These are phyloP conservation scores for Pseudocercospora eumusae DNA, from an alignment of 2,329 filamentous ascomycete species.

Conservation along the genomic window DNA sequence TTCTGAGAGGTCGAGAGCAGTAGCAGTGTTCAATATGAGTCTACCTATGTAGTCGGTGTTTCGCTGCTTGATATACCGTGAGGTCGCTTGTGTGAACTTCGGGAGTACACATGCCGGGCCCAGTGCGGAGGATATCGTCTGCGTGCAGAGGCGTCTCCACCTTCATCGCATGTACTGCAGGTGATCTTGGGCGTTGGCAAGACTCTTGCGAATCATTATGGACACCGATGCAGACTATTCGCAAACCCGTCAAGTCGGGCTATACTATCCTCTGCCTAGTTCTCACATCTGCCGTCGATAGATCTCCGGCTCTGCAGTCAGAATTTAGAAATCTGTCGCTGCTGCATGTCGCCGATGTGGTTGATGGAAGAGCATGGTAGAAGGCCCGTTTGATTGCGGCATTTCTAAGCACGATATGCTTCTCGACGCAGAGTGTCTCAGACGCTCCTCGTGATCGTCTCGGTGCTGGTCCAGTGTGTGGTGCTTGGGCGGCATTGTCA, in stretches of 20 bases:
- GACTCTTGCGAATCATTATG: not conserved
- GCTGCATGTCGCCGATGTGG: not conserved
- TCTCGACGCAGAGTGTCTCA: not conserved
- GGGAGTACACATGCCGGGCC: not conserved
- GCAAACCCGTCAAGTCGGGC: not conserved
- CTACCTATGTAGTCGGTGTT: not conserved
- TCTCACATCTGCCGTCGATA: not conserved
- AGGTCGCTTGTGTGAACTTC: not conserved
- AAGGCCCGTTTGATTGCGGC: not conserved
- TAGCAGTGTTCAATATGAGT: too few relatives aligned
- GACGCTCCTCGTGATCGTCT: not conserved
- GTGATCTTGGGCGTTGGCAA: not conserved
- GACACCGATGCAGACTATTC: not conserved
- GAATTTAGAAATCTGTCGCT: not conserved
- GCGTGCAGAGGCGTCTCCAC: not conserved
- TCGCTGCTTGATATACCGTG: not conserved
- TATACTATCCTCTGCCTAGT: not conserved
- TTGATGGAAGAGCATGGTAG: not conserved
- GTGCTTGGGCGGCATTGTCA: not conserved
- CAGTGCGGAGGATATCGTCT: not conserved
- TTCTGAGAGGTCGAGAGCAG: not conserved
- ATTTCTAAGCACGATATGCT: not conserved
- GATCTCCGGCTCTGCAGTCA: not conserved
- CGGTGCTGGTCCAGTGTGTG: not conserved
- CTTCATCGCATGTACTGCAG: not conserved